phyloP scores from a whole-genome alignment of 2,329 filamentous ascomycete species.

The Pseudocercospora vitis region DNA sequence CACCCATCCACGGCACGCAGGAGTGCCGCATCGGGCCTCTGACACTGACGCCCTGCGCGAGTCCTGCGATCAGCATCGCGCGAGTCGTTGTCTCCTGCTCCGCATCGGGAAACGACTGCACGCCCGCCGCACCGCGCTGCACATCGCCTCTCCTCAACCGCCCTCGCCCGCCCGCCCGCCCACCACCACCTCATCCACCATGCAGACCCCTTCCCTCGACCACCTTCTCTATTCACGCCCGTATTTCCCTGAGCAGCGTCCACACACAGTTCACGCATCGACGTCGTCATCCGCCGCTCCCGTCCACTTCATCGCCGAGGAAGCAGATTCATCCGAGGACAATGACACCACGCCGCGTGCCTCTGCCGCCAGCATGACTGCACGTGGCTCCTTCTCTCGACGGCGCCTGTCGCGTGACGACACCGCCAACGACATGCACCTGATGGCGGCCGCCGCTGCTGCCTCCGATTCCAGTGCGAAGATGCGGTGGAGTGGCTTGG shows the following conservation, averaged over 20 bases:
- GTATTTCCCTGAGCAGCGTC: constrained; percentile 20
- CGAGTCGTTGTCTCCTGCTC: constrained; percentile 8
- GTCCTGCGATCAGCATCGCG: constrained; percentile 7
- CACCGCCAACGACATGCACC: constrained; percentile 31
- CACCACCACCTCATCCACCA: background rate
- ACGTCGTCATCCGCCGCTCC: constrained; percentile 18
- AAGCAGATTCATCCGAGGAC: constrained; percentile 21
- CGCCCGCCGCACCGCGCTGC: background rate
- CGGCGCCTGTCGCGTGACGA: constrained; percentile 33
- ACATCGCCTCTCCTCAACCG: constrained; percentile 9
- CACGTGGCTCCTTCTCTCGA: constrained; percentile 3
- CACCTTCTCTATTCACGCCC: constrained; percentile 5
- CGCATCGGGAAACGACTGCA: constrained; percentile 7
- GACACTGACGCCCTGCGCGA: constrained; percentile 2
- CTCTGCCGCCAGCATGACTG: constrained; percentile 17
- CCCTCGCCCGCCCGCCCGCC: constrained; percentile 3
- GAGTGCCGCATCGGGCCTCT: background rate
- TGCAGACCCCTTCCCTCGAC: constrained; percentile 7
- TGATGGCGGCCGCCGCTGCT: constrained; percentile 9
- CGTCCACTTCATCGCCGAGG: constrained; percentile 22
- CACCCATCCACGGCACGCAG: background rate
- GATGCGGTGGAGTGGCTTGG: background rate
- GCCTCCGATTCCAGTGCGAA: background rate
- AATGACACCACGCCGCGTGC: constrained; percentile 23
- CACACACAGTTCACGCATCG: constrained; percentile 31